Base-by-base conservation (phyloP, 768 basidiomycete genomes). In the Trametes cingulata region DNA sequence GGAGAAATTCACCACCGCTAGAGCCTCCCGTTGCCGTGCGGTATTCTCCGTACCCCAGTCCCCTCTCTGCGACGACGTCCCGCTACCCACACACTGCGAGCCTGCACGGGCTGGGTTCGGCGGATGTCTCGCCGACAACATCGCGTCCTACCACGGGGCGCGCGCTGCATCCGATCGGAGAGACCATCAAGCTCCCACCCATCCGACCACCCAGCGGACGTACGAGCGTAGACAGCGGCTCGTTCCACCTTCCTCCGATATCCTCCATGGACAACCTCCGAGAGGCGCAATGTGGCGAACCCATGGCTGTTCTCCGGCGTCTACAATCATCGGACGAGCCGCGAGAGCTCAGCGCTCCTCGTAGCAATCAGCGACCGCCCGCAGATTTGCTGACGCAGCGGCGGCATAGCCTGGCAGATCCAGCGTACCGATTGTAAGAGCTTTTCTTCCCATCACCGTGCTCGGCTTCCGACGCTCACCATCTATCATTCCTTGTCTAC, bases 231-330 rank as follows among this genome's bases (percentile, higher is more conserved):
- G 49, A 60, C 56, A 41, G 24, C 15, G 41, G 47, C 40, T 51
- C 41, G 36, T 22, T 67, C 48, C 61, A 68, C 29, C 66, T 74
- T 19, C 73, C 72, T 14, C 69, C 73, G 14, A 74, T 74, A 50
- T 68, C 72, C 14, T 83, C 86, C 0, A 73, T 91, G 65, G 88
- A 89, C 69, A 83, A 84, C 60, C 69, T 85, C 49, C 78, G 85
- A 9, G 83, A 84, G 2, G 72, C 81, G 20, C 69, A 74, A 66
- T 71, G 76, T 61, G 58, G 78, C 37, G 86, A 89, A 68, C 84
- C 87, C 0, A 83, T 85, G 5, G 83, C 86, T 6, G 88, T 91
- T 7, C 72, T 91, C 47, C 76, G 84, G 54, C 79, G 89, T 25
- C 72, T 91, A n/a, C 80, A 77, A 56, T 77, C 80, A 62, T 83